Base-by-base conservation (phyloP, 208 protist genomes). In the Trypanosoma conorhini region DNA sequence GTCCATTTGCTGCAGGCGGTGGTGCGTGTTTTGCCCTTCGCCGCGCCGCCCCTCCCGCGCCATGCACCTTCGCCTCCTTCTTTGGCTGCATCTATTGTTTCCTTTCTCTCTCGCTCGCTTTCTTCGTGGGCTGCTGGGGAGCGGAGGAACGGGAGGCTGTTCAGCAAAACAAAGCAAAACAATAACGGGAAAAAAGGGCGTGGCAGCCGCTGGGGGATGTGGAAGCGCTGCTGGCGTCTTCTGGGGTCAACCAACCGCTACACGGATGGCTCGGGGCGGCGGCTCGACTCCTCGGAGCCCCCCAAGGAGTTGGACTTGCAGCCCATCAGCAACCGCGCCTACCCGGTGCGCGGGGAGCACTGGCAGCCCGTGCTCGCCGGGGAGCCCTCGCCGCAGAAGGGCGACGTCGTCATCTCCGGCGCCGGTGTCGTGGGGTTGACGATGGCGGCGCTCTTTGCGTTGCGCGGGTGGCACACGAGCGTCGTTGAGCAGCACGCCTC, bases 381-480 rank as follows among this genome's bases (percentile, higher is more conserved):
- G 44, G 77, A 76, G 52, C 79, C 87, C 0, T 86, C 86, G 0
- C 87, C 92, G 21, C 88, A 95, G 65, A 96, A 96, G 72, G 92
- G 92, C 35, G 86, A 82, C 59, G 86, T 96, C n/a, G 72, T 94
- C 63, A 67, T 96, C 28, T 87, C 89, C 26, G 92, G 92, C n/a
- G 92, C 64, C 26, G 92, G 92, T n/a, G 82, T 95, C n/a, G 81
- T 95, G 0, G 92, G 92, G 1, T 70, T 95, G 67, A 86, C 80
- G 7, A 60, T 82, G 33, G 88, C 81, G 4, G 67, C 88, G 9
- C 77, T 85, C 28, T 95, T 94, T 62, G 81, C 87, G 2, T 66
- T 94, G 59, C 83, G 89, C 12, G 92, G 92, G 38, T 96, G 88
- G 87, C 92, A 96, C 79, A 86, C 85, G 38, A 95, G 86, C n/a